These are phyloP conservation scores for Aureobasidium leucospermi DNA, from an alignment of 2,329 filamentous ascomycete species.

Conservation along the genomic window DNA sequence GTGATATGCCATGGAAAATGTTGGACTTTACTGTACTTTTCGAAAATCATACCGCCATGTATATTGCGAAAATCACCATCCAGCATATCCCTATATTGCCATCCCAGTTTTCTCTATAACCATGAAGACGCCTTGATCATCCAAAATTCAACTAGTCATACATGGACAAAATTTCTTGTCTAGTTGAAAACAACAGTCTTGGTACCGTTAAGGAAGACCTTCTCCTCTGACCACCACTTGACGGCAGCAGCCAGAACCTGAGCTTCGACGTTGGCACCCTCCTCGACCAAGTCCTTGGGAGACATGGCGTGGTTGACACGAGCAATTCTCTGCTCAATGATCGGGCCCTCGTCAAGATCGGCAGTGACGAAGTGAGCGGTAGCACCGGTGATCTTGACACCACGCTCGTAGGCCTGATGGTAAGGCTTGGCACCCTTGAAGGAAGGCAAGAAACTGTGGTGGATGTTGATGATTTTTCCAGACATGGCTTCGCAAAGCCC, in stretches of 20 bases:
- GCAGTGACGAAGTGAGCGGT: conserved; percentile 82
- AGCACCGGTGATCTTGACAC: conserved; percentile 82
- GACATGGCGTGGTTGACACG: conserved; percentile 71
- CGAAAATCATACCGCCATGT: background rate
- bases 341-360: conserved; percentile 77
- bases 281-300: conserved; percentile 67
- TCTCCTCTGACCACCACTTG: conserved; percentile 73
- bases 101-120: background rate
- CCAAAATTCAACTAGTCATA: background rate
- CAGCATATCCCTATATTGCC: background rate
- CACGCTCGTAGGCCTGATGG: conserved; percentile 78
- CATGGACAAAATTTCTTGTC: background rate
- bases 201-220: conserved; percentile 68
- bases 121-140: background rate
- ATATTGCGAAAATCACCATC: background rate
- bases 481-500: conserved; percentile 70
- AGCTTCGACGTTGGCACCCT: conserved; percentile 77
- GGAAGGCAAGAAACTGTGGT: conserved; percentile 76
- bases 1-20: too few species aligned
- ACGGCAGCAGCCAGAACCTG: conserved; percentile 75
- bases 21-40: too few species aligned
- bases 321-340: conserved; percentile 77
- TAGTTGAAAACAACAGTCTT: conserved; percentile 73
- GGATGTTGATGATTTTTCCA: conserved; percentile 85
- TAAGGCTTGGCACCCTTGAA: conserved; percentile 89